These are phyloP conservation scores for Venturia aucupariae DNA, from an alignment of 2,329 filamentous ascomycete species.

Conservation along the genomic window DNA sequence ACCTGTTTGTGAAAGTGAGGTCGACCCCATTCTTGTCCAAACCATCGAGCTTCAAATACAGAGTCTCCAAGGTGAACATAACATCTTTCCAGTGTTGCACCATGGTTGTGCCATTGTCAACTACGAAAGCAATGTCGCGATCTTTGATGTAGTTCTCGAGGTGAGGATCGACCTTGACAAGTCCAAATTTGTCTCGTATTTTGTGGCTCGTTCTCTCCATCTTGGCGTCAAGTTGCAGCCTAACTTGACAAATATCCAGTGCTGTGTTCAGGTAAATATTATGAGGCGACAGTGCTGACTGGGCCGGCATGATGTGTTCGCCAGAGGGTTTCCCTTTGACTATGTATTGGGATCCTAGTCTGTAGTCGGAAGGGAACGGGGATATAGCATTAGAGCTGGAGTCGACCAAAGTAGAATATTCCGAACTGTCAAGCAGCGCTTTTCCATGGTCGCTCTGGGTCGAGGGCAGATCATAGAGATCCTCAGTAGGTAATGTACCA, in stretches of 20 bases:
- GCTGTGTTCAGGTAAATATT: background rate
- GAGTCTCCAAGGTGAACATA: background rate
- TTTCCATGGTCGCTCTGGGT: no score
- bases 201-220: background rate
- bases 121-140: background rate
- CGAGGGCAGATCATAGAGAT: no score
- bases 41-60: background rate
- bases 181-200: background rate
- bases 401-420: no score
- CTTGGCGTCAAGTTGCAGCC: background rate
- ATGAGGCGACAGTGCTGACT: background rate
- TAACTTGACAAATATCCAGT: background rate
- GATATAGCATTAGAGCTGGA: no score
- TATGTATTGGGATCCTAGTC: no score
- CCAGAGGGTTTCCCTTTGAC: no score
- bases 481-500: no score
- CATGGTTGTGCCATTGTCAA: background rate
- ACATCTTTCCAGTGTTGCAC: background rate
- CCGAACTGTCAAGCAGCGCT: no score
- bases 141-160: constrained; percentile 2
- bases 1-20: background rate
- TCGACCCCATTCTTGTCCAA: background rate
- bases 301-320: background rate
- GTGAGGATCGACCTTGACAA: background rate
- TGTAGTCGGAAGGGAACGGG: no score